These are phyloP conservation scores for Sarocladium oryzae DNA, from an alignment of 2,329 filamentous ascomycete genomes.

Conservation along the genomic window DNA sequence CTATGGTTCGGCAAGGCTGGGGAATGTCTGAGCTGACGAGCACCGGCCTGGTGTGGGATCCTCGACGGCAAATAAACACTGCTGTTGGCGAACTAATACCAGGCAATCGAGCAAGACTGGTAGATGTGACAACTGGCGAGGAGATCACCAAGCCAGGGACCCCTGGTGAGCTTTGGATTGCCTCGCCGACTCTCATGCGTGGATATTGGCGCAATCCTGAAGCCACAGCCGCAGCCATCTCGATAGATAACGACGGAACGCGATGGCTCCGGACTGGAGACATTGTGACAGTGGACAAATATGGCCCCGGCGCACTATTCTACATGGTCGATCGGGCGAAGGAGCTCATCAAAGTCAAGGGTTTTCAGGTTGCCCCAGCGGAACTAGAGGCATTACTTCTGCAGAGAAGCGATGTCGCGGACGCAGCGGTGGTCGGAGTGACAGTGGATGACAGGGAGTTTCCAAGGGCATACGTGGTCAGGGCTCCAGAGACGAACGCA, in stretches of 20 bases:
- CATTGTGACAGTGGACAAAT: conserved; percentile 56
- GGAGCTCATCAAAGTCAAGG: conserved; percentile 58
- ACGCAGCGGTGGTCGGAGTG: conserved; percentile 61
- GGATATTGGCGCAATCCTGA: conserved; percentile 69
- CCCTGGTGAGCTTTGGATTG: conserved; percentile 67
- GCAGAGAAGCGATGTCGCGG: conserved; percentile 41
- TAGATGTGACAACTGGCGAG: conserved; percentile 47
- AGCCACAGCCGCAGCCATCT: conserved; percentile 55
- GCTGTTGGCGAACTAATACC: conserved; percentile 17
- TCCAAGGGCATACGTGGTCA: conserved; percentile 57
- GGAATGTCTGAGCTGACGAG: conserved; percentile 84
- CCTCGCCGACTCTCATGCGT: conserved; percentile 65
- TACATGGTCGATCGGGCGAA: conserved; percentile 68
- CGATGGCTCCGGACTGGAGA: conserved; percentile 73
- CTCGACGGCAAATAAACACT: conserved; percentile 41
- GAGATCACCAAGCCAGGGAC: conserved; percentile 44
- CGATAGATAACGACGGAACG: conserved; percentile 38
- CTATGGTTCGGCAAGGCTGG: conserved; percentile 60
- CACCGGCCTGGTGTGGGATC: conserved; percentile 58
- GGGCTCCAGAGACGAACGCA: not conserved
- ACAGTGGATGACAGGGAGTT: conserved; percentile 46
- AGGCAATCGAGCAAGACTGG: conserved; percentile 55
- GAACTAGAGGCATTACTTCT: conserved; percentile 35
- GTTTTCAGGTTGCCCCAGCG: conserved; percentile 52
- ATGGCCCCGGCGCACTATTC: conserved; percentile 41